These are phyloP conservation scores for Ormosia emarginata DNA, from an alignment of 306 rosid genomes.

Conservation along the genomic window DNA sequence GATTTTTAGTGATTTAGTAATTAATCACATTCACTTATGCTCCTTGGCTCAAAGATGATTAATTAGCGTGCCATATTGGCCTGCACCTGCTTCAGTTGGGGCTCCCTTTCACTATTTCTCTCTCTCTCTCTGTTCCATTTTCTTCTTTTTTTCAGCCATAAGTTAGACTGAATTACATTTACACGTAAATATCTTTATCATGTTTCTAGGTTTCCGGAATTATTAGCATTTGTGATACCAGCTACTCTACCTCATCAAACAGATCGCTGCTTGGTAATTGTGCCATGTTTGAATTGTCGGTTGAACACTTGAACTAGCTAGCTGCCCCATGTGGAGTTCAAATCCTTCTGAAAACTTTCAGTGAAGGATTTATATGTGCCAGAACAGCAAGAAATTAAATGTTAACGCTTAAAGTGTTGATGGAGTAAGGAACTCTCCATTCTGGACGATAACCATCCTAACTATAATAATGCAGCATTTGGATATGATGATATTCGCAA, in stretches of 20 bases:
- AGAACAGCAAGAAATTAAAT: background rate
- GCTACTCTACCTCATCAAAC: constrained; percentile 7
- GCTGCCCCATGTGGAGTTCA: background rate
- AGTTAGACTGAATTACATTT: background rate
- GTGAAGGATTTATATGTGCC: background rate
- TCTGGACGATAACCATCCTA: background rate
- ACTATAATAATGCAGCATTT: background rate
- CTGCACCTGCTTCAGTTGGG: background rate
- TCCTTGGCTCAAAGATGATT: background rate
- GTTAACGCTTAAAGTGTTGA: background rate
- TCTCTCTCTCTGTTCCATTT: background rate
- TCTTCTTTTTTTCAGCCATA: background rate
- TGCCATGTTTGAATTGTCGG: constrained; percentile 1
- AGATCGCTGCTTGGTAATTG: constrained; percentile 2
- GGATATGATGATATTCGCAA: background rate
- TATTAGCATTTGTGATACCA: background rate
- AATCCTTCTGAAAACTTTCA: constrained; percentile 4
- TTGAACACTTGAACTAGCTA: background rate
- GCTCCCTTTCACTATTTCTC: background rate
- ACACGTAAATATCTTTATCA: background rate
- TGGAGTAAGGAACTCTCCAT: background rate
- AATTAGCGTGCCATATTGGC: background rate
- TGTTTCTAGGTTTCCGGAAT: background rate
- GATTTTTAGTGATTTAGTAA: background rate
- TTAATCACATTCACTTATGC: constrained; percentile 9